Evolutionary conservation across 2,329 filamentous ascomycete genomes (phyloP), one percentile per base, ranked within the genome.

Genomic region (Aspergillus awamori): DNA sequence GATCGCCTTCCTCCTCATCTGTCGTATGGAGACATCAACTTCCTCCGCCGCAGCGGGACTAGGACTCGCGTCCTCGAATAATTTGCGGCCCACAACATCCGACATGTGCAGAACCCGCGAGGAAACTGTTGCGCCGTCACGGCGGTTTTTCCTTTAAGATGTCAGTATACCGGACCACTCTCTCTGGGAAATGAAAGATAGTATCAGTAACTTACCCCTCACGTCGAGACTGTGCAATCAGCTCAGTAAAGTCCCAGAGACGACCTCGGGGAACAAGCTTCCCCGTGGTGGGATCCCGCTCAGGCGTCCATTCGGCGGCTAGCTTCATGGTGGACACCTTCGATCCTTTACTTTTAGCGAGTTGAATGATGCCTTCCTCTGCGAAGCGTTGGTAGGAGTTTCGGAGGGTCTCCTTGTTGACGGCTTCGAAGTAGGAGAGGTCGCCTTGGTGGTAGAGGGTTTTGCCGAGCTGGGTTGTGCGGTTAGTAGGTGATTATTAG

Each of bases 391-490:
- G 84, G 77, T 94, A 97, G 0, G 93, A 90, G 76, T 99, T 99
- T 73, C 95, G 96, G 59, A 99, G 85, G 0, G 93, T 96, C 76
- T 99, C 94, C 70, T 97, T 97, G 82, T 99, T 99, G 65, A 99
- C 94, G 2, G 95, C 93, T 79, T 99, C 95, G 68, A 97, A 98
- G 79, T 99, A 99, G 30, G 90, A 93, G 8, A 99, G 86, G 71
- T 99, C 95, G 59, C 95, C 95, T 80, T 99, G 94, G 74, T 99
- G 94, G 73, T 97, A 99, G 1, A 99, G 84, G 0, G 95, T 98
- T 79, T 99, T 98, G 58, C 95, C 95, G 30, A 97, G 86, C 86
- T 94, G 69, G 22, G 72, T 70, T 66, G 69, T 24, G 72, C 70
- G 65, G 68, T 62, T 47, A 62, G 51, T 26, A 26, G 26, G 26